These are phyloP conservation scores for Deinandra increscens DNA, from an alignment of 129 eudicot genomes.

Conservation along the genomic window DNA sequence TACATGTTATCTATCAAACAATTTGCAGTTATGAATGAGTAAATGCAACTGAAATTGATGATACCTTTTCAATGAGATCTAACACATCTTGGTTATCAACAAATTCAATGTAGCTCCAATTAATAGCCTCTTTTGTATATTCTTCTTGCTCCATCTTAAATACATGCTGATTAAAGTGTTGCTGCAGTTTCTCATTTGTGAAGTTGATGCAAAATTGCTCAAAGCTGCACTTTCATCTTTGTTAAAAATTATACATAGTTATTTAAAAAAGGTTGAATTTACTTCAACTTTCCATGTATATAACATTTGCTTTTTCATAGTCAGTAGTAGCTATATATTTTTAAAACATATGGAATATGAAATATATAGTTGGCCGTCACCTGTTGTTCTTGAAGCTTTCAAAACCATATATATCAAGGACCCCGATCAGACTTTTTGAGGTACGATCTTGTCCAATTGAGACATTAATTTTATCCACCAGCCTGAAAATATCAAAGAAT, in stretches of 20 bases:
- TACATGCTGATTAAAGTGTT: slow-evolving; percentile 98
- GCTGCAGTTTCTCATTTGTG: slow-evolving; percentile 99
- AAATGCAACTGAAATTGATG: slow-evolving; percentile 14
- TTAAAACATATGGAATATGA: slow-evolving; percentile 2
- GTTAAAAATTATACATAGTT: background rate
- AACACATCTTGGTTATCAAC: slow-evolving; percentile 99
- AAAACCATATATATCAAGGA: slow-evolving; percentile 96
- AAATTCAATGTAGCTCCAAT: slow-evolving; percentile 99
- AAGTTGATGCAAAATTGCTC: slow-evolving; percentile 98
- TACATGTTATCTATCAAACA: background rate
- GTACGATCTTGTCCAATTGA: slow-evolving; percentile 93
- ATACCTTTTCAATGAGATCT: slow-evolving; percentile 98
- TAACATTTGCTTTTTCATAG: slow-evolving; percentile 23
- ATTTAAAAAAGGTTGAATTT: background rate
- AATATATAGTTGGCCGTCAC: slow-evolving; percentile 34
- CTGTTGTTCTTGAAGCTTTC: slow-evolving; percentile 97
- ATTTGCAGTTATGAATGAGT: slow-evolving; percentile 5
- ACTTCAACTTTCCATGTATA: slow-evolving; percentile 22
- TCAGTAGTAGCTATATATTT: slow-evolving; percentile 20
- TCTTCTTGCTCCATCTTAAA: slow-evolving; percentile 99
- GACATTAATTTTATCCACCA: slow-evolving; percentile 84
- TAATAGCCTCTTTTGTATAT: slow-evolving; percentile 85
- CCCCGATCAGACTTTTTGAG: slow-evolving; percentile 83
- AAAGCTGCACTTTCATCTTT: slow-evolving; percentile 61
- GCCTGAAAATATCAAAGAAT: slow-evolving; percentile 46